Evolutionary conservation across 257 asterid genomes (phyloP), one percentile per base, ranked within the genome.

Genomic region (Avicennia marina): DNA sequence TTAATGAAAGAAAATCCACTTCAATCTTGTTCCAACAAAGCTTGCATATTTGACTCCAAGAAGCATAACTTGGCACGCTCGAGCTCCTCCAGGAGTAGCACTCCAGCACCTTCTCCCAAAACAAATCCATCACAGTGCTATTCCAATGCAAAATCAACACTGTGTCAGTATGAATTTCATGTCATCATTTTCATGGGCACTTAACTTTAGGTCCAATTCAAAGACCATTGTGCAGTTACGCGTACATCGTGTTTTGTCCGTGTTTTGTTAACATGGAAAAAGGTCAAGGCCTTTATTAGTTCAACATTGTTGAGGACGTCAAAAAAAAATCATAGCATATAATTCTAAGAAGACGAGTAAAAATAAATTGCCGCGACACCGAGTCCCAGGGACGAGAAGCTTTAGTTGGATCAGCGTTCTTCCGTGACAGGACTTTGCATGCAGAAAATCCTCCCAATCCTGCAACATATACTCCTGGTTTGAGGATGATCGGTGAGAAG

Each of bases 41-140:
- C n/a, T n/a, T n/a, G n/a, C n/a, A 19, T 24, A 45, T 29, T 3
- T 29, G 15, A 7, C 11, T 3, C 11, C 10, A 1, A 19, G 10
- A 36, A 26, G 18, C 48, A 42, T 24, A 75, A 80, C 78, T 56
- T 67, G 0, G 82, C 82, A 53, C 75, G 86, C 65, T 75, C 82
- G 8, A 68, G 65, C 68, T 78, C 79, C 70, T 79, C 82, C 21
- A 79, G 34, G 13, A 79, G 82, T 18, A 79, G 75, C 29, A 79
- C 82, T 2, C 82, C 80, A 7, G 82, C 79, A 32, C 85, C 82
- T 70, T 79, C 85, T 42, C 82, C 85, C 72, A 79, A 56, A 12
- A 75, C 80, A 65, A 79, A 70, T 53, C 80, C 82, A 54, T 79
- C 82, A 7, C 82, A 56, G 16, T 67, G 44, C 82, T 79, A 65